Base-by-base conservation (phyloP, 2,329 filamentous ascomycete genomes). In the Ascochyta koolunga region DNA sequence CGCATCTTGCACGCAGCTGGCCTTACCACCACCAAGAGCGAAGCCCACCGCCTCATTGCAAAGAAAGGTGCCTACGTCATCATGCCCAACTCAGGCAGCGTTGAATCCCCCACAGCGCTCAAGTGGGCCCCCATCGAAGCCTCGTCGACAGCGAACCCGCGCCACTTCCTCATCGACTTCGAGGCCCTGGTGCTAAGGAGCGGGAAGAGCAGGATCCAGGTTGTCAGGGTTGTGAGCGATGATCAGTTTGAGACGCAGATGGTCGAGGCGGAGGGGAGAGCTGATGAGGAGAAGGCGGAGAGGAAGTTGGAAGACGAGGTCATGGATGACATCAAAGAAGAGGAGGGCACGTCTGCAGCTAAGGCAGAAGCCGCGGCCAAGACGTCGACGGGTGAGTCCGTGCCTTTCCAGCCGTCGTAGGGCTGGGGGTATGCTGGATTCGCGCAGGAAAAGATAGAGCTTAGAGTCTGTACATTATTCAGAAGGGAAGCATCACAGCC, bases 81-180 rank as follows among this genome's bases (percentile, higher is more conserved):
- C 1, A 53, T 78, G 16, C 75, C 75, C 42, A 75, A 58, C 73
- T 81, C 48, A 75, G 86, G 73, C 65, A 71, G 29, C 73, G 78
- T 45, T 4, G 69, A 68, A 8, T 59, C 62, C 2, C 67, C 68
- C 2, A 61, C 62, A 0, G 82, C 78, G 15, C 80, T 91, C 22
- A 78, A 80, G 22, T 92, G 86, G 78, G 83, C 81, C 8, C 81
- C 82, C 1, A 81, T 90, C n/a, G 84, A 85, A 67, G 74, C 81
- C 19, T 86, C 85, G 81, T 82, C 78, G 61, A 77, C 80, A 0
- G 73, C 79, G 21, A 83, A 88, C 47, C 87, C 85, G 0, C 67
- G 78, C 53, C 82, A 84, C 50, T 89, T 78, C 48, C 70, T 86
- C 31, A 81, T 90, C 16, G 83, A 86, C 56, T 83, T 74, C 24